phyloP scores from a whole-genome alignment of 176 grass and related monocot genomes.

The Aechmea fasciata region DNA sequence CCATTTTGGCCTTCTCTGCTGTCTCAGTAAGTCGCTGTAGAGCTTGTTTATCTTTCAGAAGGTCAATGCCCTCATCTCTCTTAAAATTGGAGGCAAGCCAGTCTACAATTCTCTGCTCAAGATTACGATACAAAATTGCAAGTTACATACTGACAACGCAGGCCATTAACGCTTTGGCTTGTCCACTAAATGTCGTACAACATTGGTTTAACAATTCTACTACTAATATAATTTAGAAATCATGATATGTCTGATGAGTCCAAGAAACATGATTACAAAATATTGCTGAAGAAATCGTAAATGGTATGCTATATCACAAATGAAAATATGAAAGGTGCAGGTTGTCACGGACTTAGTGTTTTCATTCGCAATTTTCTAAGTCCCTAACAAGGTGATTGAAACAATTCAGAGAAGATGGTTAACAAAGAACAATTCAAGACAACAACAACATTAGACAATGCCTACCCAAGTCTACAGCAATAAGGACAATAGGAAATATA shows the following conservation, averaged over 20 bases:
- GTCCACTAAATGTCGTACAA: neutral
- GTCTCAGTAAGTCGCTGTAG: slow-evolving; percentile 62
- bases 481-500: neutral
- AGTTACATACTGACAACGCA: neutral
- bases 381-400: too few species aligned
- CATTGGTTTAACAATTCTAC: neutral
- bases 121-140: neutral
- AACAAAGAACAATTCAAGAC: neutral
- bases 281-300: neutral
- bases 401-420: neutral
- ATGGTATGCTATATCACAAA: neutral
- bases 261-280: neutral
- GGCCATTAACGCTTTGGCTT: neutral
- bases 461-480: neutral
- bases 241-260: neutral
- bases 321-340: neutral
- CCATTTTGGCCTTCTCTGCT: slow-evolving; percentile 83
- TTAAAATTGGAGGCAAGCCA: slow-evolving; percentile 55
- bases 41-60: slow-evolving; percentile 73
- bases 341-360: too few species aligned
- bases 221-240: neutral
- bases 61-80: slow-evolving; percentile 55
- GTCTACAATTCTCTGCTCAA: slow-evolving; percentile 59
- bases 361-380: too few species aligned
- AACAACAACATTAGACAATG: neutral